These are phyloP conservation scores for Candida chauliodis DNA, from an alignment of 805 yeast genomes.

Conservation along the genomic window DNA sequence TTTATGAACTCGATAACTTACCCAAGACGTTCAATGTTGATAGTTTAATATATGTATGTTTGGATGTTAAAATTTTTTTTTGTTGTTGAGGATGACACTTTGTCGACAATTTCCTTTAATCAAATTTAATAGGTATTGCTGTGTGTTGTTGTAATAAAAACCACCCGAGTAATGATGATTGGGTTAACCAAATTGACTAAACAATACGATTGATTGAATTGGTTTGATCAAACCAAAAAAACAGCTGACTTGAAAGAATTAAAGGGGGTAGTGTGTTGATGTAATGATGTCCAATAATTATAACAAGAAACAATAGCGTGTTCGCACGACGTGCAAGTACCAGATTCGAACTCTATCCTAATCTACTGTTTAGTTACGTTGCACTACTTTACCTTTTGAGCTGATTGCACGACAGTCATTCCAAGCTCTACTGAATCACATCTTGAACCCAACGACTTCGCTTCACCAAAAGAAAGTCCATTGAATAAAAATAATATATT, in stretches of 20 bases:
- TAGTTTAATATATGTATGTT: conserved; percentile 2
- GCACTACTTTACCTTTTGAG: too few relatives aligned
- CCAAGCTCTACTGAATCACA: neutral
- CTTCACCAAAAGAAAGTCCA: too few relatives aligned
- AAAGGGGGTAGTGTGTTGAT: conserved; percentile 1
- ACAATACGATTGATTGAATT: neutral
- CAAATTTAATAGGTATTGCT: neutral
- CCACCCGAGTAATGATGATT: neutral
- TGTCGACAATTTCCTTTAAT: neutral
- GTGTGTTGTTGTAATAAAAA: neutral
- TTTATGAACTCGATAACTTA: too few relatives aligned
- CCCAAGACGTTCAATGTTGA: too few relatives aligned
- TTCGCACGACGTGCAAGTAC: neutral
- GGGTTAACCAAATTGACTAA: neutral
- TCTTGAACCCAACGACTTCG: too few relatives aligned
- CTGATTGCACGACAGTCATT: too few relatives aligned
- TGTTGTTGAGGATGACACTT: conserved; percentile 3
- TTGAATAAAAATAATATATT: too few relatives aligned
- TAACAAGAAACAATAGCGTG: conserved; percentile 1
- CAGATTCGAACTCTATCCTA: neutral
- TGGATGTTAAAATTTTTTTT: conserved; percentile 6
- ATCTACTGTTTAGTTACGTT: too few relatives aligned
- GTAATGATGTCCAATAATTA: neutral
- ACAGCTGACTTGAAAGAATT: neutral
- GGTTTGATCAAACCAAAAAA: neutral